phyloP scores from a whole-genome alignment of 306 rosid genomes.

The Cucumis cinereus region DNA sequence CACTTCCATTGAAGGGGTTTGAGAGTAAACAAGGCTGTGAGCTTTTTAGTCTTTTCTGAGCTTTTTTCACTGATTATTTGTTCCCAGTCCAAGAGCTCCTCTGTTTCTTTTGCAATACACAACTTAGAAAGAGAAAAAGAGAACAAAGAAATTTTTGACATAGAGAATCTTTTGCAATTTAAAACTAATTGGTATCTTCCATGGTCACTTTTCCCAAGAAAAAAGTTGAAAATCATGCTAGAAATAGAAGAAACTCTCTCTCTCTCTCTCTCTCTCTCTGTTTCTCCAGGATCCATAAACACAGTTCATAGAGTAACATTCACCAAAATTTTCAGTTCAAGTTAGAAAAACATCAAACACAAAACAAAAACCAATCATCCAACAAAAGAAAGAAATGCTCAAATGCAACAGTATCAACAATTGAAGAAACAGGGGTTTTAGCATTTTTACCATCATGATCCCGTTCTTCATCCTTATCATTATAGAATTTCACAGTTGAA shows the following conservation, averaged over 20 bases:
- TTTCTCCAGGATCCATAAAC: neutral
- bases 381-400: neutral
- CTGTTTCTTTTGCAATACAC: neutral
- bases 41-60: neutral
- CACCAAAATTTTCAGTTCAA: neutral
- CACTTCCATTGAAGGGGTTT: neutral
- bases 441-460: slow-evolving; percentile 20
- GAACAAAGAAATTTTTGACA: neutral
- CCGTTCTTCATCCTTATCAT: slow-evolving; percentile 6
- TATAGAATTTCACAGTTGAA: slow-evolving; percentile 45
- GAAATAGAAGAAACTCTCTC: neutral
- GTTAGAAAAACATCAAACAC: neutral
- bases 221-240: neutral
- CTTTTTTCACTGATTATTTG: too few species aligned
- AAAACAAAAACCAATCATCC: neutral
- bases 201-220: neutral
- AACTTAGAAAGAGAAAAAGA: neutral
- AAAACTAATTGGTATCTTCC: neutral
- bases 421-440: neutral
- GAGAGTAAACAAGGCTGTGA: neutral
- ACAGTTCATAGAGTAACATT: neutral
- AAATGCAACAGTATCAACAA: neutral
- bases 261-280: neutral
- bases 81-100: neutral
- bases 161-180: neutral